A percentile compares a stretch with the other conserved stretches of the same genome.
Evolutionary conservation across 441 rosid species (phyloP).

Genomic region (Theobroma grandiflorum): DNA sequence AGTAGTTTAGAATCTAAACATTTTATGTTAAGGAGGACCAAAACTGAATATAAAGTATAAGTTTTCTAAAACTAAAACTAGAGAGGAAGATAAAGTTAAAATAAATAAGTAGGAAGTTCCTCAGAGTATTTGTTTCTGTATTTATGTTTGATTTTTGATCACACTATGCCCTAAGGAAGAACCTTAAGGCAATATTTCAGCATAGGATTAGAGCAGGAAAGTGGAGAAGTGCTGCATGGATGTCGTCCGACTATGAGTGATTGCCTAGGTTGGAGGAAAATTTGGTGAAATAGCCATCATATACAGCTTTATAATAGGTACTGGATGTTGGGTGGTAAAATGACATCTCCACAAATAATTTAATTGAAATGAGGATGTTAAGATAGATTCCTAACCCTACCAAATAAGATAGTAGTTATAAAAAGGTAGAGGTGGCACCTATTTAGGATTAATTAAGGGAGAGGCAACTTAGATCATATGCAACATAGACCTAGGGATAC

Average conservation of each 20-base stretch:
- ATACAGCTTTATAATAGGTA: background rate
- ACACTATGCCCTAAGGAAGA: background rate
- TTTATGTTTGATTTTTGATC: background rate
- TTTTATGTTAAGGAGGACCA: background rate
- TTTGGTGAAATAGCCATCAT: slow-evolving; percentile 11
- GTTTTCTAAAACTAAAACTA: background rate
- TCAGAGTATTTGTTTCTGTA: background rate
- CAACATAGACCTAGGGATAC: slow-evolving; percentile 10
- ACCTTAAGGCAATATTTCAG: background rate
- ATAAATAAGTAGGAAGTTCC: background rate
- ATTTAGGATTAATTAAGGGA: slow-evolving; percentile 4
- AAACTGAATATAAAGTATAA: background rate
- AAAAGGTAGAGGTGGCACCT: background rate
- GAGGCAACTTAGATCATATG: background rate
- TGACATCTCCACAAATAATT: background rate
- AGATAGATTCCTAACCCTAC: background rate
- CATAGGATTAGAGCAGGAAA: background rate
- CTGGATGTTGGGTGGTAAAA: background rate
- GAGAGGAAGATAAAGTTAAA: background rate
- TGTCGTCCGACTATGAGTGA: background rate
- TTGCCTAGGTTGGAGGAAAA: slow-evolving; percentile 5
- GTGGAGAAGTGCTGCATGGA: background rate
- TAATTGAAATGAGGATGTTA: slow-evolving; percentile 1
- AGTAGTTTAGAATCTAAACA: background rate
- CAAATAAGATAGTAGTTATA: background rate